Evolutionary conservation across 2,329 filamentous ascomycete species (phyloP), one percentile per base, ranked within the genome.

Genomic region (Fusarium sp.): DNA sequence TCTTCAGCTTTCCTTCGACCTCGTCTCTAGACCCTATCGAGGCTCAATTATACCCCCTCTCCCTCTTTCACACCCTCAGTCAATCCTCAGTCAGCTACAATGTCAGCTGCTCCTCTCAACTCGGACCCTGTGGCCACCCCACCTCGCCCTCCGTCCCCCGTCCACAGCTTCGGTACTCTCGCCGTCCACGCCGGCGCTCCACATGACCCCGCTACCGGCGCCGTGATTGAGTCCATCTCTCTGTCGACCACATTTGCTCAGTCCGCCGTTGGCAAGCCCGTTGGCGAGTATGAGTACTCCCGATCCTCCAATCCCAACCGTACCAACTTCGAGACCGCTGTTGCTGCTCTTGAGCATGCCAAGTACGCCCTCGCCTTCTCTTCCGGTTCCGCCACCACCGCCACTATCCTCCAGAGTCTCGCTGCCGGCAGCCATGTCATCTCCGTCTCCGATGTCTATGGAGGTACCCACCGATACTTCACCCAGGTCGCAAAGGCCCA

Each of bases 221-320:
- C 96, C 76, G 96, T 99, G 78, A 99, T 99, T 82, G 94, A 96
- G 84, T 86, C 96, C 78, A 98, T 99, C 82, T 98, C 96, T 15
- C 90, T 99, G 30, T 98, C 95, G 30, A 98, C 96, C 22, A 99
- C 96, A 11, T 99, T 96, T 81, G 94, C 94, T n/a, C 96, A 99
- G 86, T 92, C 91, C 20, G 89, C 91, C 18, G 95, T 98, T 28
- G 96, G 96, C 74, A 90, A 93, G 83, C 96, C 96, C 4, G 87
- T 98, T 36, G 96, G 96, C 79, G 86, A 87, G 72, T 98, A 95
- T 85, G 96, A 99, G 85, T 99, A 99, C 87, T 95, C 93, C 61
- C 91, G 96, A 72, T 97, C 94, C 80, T 91, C 94, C 72, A 99
- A 99, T 84, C 96, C 96, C 61, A 99, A 99, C 86, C 91, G 96